Percentiles rank a stretch among this genome's conserved stretches.
phyloP scores from a whole-genome alignment of 1,284 basidiomycete genomes.

The Cystobasidium sp. region DNA sequence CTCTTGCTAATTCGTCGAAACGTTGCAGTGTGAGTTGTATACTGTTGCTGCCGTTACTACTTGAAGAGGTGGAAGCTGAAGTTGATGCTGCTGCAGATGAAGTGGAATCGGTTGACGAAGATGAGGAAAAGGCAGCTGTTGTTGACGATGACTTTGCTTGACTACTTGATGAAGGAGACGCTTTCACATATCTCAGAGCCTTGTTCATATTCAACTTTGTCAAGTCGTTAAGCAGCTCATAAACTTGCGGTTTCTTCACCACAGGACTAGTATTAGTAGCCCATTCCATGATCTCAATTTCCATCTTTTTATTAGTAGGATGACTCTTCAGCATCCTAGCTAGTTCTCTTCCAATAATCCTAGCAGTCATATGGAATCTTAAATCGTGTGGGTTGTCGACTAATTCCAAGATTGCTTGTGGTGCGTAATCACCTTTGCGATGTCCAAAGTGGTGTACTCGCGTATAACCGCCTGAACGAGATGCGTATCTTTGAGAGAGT shows the following conservation, averaged over 20 bases:
- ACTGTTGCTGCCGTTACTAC: neutral
- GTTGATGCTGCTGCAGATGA: slow-evolving; percentile 4
- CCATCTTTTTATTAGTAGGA: neutral
- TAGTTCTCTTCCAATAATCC: slow-evolving; percentile 76
- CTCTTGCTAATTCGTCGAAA: slow-evolving; percentile 30
- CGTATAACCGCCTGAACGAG: slow-evolving; percentile 91
- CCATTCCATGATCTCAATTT: slow-evolving; percentile 14
- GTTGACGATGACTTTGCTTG: neutral
- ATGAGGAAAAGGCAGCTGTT: neutral
- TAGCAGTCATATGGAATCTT: slow-evolving; percentile 80
- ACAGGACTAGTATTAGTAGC: neutral
- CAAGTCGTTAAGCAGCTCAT: slow-evolving; percentile 13
- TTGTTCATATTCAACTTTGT: slow-evolving; percentile 19
- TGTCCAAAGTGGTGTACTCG: slow-evolving; percentile 88
- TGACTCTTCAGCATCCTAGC: slow-evolving; percentile 38
- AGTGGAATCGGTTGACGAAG: neutral
- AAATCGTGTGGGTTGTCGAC: slow-evolving; percentile 93
- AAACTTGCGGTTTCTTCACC: slow-evolving; percentile 7
- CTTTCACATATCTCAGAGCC: slow-evolving; percentile 8
- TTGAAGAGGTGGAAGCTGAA: slow-evolving; percentile 3
- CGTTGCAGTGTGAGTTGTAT: slow-evolving; percentile 8
- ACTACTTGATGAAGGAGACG: too few species aligned
- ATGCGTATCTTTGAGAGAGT: slow-evolving; percentile 78
- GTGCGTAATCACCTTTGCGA: slow-evolving; percentile 89
- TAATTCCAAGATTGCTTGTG: slow-evolving; percentile 86